Percentiles rank a stretch among this genome's conserved stretches.
These are phyloP conservation scores for Xylaria sp. DNA, from an alignment of 2,329 filamentous ascomycete genomes.

Conservation along the genomic window DNA sequence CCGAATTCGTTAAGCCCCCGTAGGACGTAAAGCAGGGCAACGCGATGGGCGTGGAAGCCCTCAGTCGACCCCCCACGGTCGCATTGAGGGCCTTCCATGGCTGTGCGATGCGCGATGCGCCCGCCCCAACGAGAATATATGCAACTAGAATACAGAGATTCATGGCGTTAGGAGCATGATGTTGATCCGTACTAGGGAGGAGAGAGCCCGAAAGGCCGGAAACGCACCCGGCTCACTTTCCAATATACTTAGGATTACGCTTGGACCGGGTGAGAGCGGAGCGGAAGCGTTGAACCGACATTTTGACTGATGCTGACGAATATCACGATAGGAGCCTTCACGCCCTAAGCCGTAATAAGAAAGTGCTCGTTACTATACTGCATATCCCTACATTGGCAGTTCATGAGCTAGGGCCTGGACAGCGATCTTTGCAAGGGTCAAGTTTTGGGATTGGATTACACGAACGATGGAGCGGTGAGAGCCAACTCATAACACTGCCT, in stretches of 20 bases:
- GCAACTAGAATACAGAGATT: constrained; percentile 7
- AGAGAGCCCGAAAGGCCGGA: not conserved
- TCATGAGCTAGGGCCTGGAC: constrained; percentile 3
- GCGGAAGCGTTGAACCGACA: not conserved
- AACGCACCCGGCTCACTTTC: not conserved
- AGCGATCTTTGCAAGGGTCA: not conserved
- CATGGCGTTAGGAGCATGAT: not conserved
- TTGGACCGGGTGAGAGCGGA: not conserved
- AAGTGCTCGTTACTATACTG: constrained; percentile 7
- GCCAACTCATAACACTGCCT: not conserved
- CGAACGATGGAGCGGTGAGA: not conserved
- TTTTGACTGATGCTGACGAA: constrained; percentile 16
- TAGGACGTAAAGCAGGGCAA: constrained; percentile 40
- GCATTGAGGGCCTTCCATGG: constrained; percentile 29
- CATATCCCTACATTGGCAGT: constrained; percentile 7
- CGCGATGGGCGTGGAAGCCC: constrained; percentile 32
- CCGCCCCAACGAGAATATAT: constrained; percentile 5
- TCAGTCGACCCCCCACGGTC: constrained; percentile 33
- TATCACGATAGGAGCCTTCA: constrained; percentile 2
- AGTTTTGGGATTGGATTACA: not conserved
- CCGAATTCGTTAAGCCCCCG: constrained; percentile 22
- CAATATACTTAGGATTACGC: not conserved
- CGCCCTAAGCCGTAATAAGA: constrained; percentile 20
- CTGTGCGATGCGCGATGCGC: constrained; percentile 6
- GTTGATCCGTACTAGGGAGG: not conserved